These are phyloP conservation scores for Kockiozyma suomiensis DNA, from an alignment of 805 yeast species.

Conservation along the genomic window DNA sequence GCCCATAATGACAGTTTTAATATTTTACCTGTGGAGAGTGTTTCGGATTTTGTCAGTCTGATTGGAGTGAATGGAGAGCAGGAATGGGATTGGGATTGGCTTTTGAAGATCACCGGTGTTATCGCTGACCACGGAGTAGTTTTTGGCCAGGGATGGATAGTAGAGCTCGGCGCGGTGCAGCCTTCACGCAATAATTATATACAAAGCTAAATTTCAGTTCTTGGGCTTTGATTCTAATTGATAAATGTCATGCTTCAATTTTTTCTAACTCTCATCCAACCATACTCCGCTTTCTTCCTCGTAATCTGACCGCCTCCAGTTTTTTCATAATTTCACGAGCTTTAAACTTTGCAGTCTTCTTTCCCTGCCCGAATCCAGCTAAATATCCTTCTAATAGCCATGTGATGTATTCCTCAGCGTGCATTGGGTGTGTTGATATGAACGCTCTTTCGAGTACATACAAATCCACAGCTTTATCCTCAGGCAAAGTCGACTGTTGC, in stretches of 20 bases:
- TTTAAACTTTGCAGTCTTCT: constrained; percentile 34
- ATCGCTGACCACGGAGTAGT: constrained; percentile 32
- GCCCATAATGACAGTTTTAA: constrained; percentile 43
- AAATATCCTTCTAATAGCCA: constrained; percentile 76
- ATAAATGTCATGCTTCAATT: too few species aligned
- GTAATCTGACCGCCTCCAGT: constrained; percentile 79
- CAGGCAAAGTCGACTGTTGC: constrained; percentile 70
- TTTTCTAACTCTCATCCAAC: too few species aligned
- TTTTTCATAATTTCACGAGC: constrained; percentile 56
- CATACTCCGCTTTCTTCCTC: constrained; percentile 96
- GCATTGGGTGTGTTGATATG: constrained; percentile 82
- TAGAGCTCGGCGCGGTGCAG: constrained; percentile 1
- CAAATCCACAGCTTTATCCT: constrained; percentile 96
- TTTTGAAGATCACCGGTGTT: constrained; percentile 27
- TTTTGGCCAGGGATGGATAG: constrained; percentile 31
- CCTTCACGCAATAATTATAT: not conserved
- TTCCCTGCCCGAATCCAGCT: constrained; percentile 27
- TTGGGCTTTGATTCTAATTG: too few species aligned
- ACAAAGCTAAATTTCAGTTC: too few species aligned
- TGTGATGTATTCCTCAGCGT: constrained; percentile 61
- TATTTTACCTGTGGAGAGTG: constrained; percentile 30
- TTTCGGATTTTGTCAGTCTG: constrained; percentile 3
- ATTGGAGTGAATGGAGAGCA: not conserved
- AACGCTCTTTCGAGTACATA: constrained; percentile 93
- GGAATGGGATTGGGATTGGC: constrained; percentile 30